A percentile compares a stretch with the other conserved stretches of the same genome.
Conservation (phyloP, 2,329 filamentous ascomycete genomes). For the Clonostachys sp. region DNA sequence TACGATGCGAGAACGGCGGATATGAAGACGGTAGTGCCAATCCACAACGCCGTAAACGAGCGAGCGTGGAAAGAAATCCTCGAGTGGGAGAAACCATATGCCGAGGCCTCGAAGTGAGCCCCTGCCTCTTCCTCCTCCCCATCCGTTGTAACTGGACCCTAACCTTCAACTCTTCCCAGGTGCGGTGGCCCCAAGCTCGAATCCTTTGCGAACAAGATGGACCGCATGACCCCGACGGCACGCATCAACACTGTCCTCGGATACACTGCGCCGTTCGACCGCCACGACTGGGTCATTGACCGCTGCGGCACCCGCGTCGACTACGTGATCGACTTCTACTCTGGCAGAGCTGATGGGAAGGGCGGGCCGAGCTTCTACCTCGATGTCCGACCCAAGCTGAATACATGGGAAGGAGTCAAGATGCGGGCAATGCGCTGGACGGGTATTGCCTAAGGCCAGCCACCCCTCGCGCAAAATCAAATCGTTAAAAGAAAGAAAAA, state of each 20-base stretch:
- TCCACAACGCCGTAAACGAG: constrained; percentile 98
- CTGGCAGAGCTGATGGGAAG: constrained; percentile 50
- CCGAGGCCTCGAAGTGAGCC: constrained; percentile 49
- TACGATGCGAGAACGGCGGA: constrained; percentile 67
- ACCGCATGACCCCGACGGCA: constrained; percentile 73
- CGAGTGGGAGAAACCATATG: constrained; percentile 74
- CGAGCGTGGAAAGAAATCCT: constrained; percentile 90
- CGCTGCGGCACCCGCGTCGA: constrained; percentile 81
- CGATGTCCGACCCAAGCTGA: constrained; percentile 65
- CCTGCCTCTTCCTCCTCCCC: neutral
- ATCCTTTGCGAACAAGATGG: constrained; percentile 72
- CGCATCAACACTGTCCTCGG: constrained; percentile 78
- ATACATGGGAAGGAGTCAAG: constrained; percentile 63
- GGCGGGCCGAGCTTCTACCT: constrained; percentile 56
- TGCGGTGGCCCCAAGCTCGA: constrained; percentile 77
- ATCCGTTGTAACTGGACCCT: too few species aligned
- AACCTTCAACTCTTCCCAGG: constrained; percentile 10
- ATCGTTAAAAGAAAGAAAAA: neutral
- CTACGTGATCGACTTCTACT: constrained; percentile 98
- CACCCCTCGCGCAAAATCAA: neutral
- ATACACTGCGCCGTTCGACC: constrained; percentile 89
- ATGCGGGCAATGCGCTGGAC: constrained; percentile 53
- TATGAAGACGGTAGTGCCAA: constrained; percentile 90
- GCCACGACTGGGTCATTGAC: constrained; percentile 97
- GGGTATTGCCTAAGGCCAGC: constrained; percentile 36